Percentiles rank a stretch among this genome's conserved stretches.
These are phyloP conservation scores for Lepidium africanum DNA, from an alignment of 345 rosid species.

Conservation along the genomic window DNA sequence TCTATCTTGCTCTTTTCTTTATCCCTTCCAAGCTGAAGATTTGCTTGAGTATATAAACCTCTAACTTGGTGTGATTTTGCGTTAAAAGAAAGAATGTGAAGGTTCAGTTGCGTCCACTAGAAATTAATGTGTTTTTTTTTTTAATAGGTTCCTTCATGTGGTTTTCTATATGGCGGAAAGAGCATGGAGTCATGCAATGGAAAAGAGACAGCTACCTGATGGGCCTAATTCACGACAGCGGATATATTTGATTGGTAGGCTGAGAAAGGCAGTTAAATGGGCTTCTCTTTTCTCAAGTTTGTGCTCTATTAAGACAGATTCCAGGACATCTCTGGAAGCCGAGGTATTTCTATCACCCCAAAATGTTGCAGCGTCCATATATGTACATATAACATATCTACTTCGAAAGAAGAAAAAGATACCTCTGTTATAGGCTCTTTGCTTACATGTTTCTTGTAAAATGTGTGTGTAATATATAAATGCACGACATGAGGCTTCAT, in stretches of 20 bases:
- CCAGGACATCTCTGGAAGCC: constrained; percentile 89
- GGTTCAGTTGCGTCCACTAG: constrained; percentile 3
- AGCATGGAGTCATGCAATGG: constrained; percentile 99
- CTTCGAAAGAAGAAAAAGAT: background rate
- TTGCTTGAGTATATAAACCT: background rate
- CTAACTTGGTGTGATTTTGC: background rate
- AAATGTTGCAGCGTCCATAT: background rate
- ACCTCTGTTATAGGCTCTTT: background rate
- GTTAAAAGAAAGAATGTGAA: background rate
- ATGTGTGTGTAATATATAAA: background rate
- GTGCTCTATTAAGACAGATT: constrained; percentile 75
- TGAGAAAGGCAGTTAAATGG: constrained; percentile 97
- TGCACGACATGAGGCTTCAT: background rate
- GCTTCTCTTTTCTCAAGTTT: constrained; percentile 69
- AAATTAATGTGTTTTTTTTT: background rate
- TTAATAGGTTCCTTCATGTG: constrained; percentile 77
- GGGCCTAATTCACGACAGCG: constrained; percentile 90
- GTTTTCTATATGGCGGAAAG: constrained; percentile 89
- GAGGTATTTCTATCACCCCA: constrained; percentile 48
- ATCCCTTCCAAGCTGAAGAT: background rate
- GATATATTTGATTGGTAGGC: constrained; percentile 81
- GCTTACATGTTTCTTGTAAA: constrained; percentile 1
- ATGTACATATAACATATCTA: background rate
- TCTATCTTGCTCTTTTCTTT: background rate
- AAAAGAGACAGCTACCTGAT: constrained; percentile 92